A percentile compares a stretch with the other conserved stretches of the same genome.
These are phyloP conservation scores for Ustilago vetiveriae DNA, from an alignment of 1,284 basidiomycete genomes.

Conservation along the genomic window DNA sequence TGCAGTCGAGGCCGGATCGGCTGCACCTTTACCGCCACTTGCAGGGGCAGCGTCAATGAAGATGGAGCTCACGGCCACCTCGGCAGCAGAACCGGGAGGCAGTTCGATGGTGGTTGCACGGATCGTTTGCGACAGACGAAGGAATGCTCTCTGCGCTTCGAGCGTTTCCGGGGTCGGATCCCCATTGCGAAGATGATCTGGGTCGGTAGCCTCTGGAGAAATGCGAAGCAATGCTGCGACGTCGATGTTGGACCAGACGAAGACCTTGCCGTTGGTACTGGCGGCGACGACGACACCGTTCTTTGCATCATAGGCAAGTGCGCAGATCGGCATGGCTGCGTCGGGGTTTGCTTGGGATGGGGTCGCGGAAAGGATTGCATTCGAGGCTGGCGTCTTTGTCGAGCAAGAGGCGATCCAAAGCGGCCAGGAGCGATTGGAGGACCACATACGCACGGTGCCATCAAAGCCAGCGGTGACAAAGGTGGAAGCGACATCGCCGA, in stretches of 20 bases:
- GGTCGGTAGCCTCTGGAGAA: slow-evolving; percentile 37
- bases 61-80: slow-evolving; percentile 31
- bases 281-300: slow-evolving; percentile 56
- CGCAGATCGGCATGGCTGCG: slow-evolving; percentile 34
- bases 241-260: slow-evolving; percentile 56
- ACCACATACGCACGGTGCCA: slow-evolving; percentile 62
- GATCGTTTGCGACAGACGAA: slow-evolving; percentile 19
- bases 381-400: slow-evolving; percentile 14
- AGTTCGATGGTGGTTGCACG: slow-evolving; percentile 27
- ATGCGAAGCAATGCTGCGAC: slow-evolving; percentile 45
- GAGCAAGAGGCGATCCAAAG: slow-evolving; percentile 50
- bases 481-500: slow-evolving; percentile 55
- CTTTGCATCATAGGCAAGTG: slow-evolving; percentile 56
- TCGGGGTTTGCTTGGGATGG: slow-evolving; percentile 15
- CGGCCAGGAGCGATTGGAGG: slow-evolving; percentile 44
- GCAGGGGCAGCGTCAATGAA: slow-evolving; percentile 22
- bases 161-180: slow-evolving; percentile 15
- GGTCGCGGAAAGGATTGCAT: slow-evolving; percentile 18
- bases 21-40: neutral
- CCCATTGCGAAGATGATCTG: slow-evolving; percentile 25
- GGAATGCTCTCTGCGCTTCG: slow-evolving; percentile 23
- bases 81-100: slow-evolving; percentile 12
- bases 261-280: slow-evolving; percentile 49
- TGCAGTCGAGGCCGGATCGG: neutral
- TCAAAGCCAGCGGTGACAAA: slow-evolving; percentile 63